Base-by-base conservation (phyloP, 1,284 basidiomycete species). In the Cutaneotrichosporon spelunceum region DNA sequence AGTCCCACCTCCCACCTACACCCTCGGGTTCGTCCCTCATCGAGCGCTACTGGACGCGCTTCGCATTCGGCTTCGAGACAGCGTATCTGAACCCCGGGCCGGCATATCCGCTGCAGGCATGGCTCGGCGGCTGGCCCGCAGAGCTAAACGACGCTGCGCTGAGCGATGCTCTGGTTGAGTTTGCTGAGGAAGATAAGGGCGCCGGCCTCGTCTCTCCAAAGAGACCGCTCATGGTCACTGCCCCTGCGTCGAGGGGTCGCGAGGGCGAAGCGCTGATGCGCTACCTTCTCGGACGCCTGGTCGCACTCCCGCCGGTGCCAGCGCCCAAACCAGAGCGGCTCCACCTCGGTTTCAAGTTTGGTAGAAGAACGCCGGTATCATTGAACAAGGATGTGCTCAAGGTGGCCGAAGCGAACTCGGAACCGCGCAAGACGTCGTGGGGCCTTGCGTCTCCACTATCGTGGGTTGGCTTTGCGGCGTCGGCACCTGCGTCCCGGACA, bases 31-130 rank as follows among this genome's bases (percentile, higher is more conserved):
- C 70, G 1, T 53, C 65, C n/a, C 44, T 65, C 3, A 60, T 77
- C 30, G 76, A 78, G 33, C 70, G 63, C 49, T 75, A 63, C 65
- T 78, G 72, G 67, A 76, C 74, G 6, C 68, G 70, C 26, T 78
- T 76, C 61, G 70, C 76, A 2, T 67, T 74, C 45, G 27, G 61
- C 10, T 73, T 70, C 60, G 71, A 77, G 63, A 57, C 67, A 13
- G 56, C 62, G 24, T 64, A 68, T 58, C 29, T 76, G 34, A 42
- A 56, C 10, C 54, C 67, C 0, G 52, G 65, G 9, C 62, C 66
- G 2, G 39, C 68, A 1, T 29, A n/a, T 39, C 56, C 56, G 1
- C 49, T 61, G 2, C 47, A 66, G 7, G 33, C 61, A 6, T 75
- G 70, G 71, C 49, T 76, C 2, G 67, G 64, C 2, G 71, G 70